A percentile compares a stretch with the other conserved stretches of the same genome.
Evolutionary conservation across 768 basidiomycete genomes (phyloP).

Genomic region (Lactarius sp.): DNA sequence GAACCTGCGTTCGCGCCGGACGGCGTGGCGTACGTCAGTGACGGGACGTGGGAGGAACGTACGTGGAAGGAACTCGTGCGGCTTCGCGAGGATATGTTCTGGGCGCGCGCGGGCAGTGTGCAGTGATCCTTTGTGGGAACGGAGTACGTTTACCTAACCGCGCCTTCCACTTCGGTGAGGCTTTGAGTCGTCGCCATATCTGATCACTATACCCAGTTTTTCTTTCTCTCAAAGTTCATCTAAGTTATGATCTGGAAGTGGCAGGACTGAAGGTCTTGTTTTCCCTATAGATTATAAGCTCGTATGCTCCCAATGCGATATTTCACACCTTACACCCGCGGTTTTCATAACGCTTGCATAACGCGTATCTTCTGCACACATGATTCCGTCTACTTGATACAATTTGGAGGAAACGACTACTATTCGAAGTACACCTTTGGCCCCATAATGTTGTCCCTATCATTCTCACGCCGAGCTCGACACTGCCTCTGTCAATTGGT

Average conservation of each 20-base stretch:
- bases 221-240: not conserved
- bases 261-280: not conserved
- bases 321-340: not conserved
- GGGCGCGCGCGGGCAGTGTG: slow-evolving; percentile 66
- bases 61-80: slow-evolving; percentile 76
- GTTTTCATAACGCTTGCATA: not conserved
- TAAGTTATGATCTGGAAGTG: slow-evolving; percentile 12
- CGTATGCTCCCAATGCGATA: not conserved
- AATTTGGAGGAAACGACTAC: slow-evolving; percentile 13
- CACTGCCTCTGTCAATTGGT: not conserved
- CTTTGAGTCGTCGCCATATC: not conserved
- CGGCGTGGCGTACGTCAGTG: slow-evolving; percentile 49
- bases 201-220: not conserved
- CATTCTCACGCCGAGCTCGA: not conserved
- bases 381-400: not conserved
- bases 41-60: slow-evolving; percentile 79
- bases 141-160: too few species aligned
- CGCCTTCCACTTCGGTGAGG: not conserved
- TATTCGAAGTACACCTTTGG: not conserved
- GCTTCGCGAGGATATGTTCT: slow-evolving; percentile 81
- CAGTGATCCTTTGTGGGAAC: slow-evolving; percentile 26
- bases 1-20: slow-evolving; percentile 30
- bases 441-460: not conserved
- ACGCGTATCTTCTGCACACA: not conserved
- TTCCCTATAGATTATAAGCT: not conserved